phyloP scores from a whole-genome alignment of 176 grass and related monocot species.

The Paspalum vaginatum region DNA sequence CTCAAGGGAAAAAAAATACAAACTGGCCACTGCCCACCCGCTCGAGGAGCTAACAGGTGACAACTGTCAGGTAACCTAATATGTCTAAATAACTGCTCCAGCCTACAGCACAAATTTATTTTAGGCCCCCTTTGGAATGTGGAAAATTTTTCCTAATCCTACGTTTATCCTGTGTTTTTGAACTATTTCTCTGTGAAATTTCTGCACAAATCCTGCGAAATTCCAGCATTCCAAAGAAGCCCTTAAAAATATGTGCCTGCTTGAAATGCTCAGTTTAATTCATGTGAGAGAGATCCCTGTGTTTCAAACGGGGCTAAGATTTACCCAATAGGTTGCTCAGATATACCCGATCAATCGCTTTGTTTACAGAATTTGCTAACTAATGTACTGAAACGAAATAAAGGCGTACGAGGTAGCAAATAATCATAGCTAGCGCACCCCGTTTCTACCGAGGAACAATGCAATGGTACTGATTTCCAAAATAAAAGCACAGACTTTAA shows the following conservation, averaged over 20 bases:
- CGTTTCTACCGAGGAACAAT: neutral
- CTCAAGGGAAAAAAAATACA: neutral
- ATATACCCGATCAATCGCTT: neutral
- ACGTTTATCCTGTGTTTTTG: too few relatives aligned
- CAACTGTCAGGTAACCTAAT: too few relatives aligned
- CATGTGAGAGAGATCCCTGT: neutral
- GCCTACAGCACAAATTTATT: neutral
- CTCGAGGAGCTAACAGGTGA: neutral
- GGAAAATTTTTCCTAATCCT: too few relatives aligned
- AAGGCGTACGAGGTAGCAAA: neutral
- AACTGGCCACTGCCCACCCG: neutral
- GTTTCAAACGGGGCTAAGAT: neutral
- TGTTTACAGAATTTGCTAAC: constrained; percentile 2
- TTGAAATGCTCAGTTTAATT: neutral
- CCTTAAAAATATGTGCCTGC: too few relatives aligned
- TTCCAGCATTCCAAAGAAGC: too few relatives aligned
- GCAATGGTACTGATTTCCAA: neutral
- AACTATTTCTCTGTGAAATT: too few relatives aligned
- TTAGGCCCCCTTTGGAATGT: too few relatives aligned
- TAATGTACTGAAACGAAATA: constrained; percentile 2
- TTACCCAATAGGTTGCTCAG: neutral
- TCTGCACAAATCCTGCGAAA: too few relatives aligned
- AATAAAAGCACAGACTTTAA: neutral
- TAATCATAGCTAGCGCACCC: neutral
- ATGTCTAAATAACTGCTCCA: neutral